These are phyloP conservation scores for Alloascoidea africana DNA, from an alignment of 805 yeast genomes.

Conservation along the genomic window DNA sequence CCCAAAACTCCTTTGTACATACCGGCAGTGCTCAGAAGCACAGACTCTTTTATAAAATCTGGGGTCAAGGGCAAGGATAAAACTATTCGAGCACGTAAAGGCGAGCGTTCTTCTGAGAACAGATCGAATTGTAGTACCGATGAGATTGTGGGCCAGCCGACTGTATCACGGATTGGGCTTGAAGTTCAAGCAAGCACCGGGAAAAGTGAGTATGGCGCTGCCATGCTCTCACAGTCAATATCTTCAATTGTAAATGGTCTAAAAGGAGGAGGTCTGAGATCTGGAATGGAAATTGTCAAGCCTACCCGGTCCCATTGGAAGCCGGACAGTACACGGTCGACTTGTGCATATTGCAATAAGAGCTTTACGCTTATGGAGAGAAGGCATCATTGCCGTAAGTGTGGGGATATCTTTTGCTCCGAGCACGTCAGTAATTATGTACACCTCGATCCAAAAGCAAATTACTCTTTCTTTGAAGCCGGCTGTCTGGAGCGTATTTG, in stretches of 20 bases:
- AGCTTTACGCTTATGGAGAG: conserved; percentile 66
- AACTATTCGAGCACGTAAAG: too few species aligned
- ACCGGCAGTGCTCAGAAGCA: conserved; percentile 72
- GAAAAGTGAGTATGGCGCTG: too few species aligned
- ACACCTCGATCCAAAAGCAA: conserved; percentile 42
- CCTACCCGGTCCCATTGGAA: conserved; percentile 61
- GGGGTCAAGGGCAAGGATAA: conserved; percentile 10
- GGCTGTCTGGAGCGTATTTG: conserved; percentile 62
- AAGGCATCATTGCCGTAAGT: conserved; percentile 72
- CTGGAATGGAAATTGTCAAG: too few species aligned
- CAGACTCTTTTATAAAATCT: conserved; percentile 17
- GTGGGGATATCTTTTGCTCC: conserved; percentile 70
- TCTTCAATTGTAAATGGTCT: too few species aligned
- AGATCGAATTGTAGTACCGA: conserved; percentile 6
- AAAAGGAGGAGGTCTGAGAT: too few species aligned
- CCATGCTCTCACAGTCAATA: too few species aligned
- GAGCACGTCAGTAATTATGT: conserved; percentile 45
- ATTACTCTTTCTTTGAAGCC: conserved; percentile 37
- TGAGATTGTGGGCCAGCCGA: too few species aligned
- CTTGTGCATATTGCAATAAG: conserved; percentile 56
- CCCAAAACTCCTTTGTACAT: conserved; percentile 78
- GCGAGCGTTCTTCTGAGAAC: conserved; percentile 10
- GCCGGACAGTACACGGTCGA: conserved; percentile 46
- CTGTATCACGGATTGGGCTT: too few species aligned
- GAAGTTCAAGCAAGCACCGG: too few species aligned